phyloP scores from a whole-genome alignment of 768 basidiomycete genomes.

The Rhizopogon sp. region DNA sequence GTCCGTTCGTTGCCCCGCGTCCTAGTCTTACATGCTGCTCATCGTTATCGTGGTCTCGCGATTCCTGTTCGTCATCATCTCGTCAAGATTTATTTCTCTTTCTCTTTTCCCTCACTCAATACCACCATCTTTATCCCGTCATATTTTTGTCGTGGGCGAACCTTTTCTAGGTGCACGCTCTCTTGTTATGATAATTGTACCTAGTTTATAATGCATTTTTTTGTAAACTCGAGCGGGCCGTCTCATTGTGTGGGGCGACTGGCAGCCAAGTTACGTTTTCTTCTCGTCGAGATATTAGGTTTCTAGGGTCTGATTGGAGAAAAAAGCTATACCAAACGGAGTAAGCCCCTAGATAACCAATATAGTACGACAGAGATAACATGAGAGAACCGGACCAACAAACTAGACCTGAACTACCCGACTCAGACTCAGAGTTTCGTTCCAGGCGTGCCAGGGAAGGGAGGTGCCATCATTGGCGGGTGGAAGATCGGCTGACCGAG shows the following conservation, averaged over 20 bases:
- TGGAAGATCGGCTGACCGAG: slow-evolving; percentile 19
- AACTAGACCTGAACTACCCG: neutral
- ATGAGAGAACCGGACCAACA: neutral
- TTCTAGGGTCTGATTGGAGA: too few relatives aligned
- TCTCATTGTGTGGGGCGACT: too few relatives aligned
- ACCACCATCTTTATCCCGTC: slow-evolving; percentile 13
- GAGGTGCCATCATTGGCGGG: slow-evolving; percentile 26
- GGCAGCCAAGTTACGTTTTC: too few relatives aligned
- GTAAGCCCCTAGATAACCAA: neutral
- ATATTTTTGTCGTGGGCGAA: slow-evolving; percentile 9
- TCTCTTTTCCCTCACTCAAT: neutral
- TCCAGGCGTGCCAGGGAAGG: slow-evolving; percentile 24
- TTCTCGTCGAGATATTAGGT: too few relatives aligned
- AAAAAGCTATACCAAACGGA: neutral
- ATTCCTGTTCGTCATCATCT: neutral
- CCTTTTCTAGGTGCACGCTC: neutral
- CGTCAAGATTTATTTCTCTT: neutral
- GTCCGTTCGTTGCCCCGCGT: neutral
- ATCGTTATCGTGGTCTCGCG: neutral
- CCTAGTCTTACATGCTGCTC: neutral
- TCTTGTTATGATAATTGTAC: neutral
- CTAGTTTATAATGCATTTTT: slow-evolving; percentile 20
- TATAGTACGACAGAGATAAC: neutral
- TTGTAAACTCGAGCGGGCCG: too few relatives aligned
- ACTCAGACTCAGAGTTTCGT: slow-evolving; percentile 23